Evolutionary conservation across 2,329 filamentous ascomycete genomes (phyloP), one percentile per base, ranked within the genome.

Genomic region (Fusarium succisae): DNA sequence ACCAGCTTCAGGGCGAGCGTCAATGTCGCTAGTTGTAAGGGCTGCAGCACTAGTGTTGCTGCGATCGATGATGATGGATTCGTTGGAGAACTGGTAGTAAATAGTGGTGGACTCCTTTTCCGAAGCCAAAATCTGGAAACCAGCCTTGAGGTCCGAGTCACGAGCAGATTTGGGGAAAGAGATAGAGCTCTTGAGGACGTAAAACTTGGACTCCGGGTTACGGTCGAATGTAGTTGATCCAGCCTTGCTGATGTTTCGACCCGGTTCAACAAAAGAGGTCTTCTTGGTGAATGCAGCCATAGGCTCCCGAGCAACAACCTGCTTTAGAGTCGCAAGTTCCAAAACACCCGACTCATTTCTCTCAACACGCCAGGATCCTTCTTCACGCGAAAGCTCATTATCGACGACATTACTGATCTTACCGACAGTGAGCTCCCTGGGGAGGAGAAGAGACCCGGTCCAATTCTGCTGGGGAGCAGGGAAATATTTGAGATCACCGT

Each of bases 71-170:
- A 84, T 77, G 47, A 86, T 67, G 26, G 80, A 82, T 72, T 86
- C 84, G 71, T 85, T 84, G 6, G 81, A 82, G 73, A 86, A 84
- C 55, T 85, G 83, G 72, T 86, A 85, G 75, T 84, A 85, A 44
- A 86, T 81, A 17, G 78, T 81, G 9, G 84, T 85, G 17, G 79
- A 80, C 72, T 86, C 84, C 30, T 81, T 72, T 6, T 82, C 74
- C 10, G 83, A 84, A 4, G 81, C 80, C 7, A 85, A 73, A 47
- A 86, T 83, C 54, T 82, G 80, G 66, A 86, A 82, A 20, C 84
- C 84, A 24, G 82, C 83, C 67, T 81, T 82, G 8, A 84, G 71
- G 26, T 80, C 73, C 3, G 76, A 77, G n/a, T 66, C 70, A 12
- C 84, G 82, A 3, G 81, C 81, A 15, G 78, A 74, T 20, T 70